Conservation (phyloP, 139 green algal genomes). For the Desmodesmus armatus region DNA sequence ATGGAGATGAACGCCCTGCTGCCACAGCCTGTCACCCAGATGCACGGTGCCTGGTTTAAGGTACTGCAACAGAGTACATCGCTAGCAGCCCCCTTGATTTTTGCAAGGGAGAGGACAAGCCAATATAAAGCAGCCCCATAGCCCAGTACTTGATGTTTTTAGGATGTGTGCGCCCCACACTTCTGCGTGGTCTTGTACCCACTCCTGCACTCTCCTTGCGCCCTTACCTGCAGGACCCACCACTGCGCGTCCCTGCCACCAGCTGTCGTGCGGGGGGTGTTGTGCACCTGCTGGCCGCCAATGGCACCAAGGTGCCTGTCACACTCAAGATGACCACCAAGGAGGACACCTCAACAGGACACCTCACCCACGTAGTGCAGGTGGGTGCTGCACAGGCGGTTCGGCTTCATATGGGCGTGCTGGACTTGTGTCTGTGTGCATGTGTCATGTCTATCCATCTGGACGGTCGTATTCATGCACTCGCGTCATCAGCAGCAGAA, state of each 20-base stretch:
- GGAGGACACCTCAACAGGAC: background rate
- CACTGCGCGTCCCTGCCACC: background rate
- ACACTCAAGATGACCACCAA: conserved; percentile 24
- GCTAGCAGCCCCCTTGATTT: too few species aligned
- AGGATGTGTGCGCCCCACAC: background rate
- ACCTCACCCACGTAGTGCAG: conserved; percentile 42
- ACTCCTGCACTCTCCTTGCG: background rate
- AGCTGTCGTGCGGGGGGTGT: conserved; percentile 55
- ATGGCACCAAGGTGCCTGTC: conserved; percentile 46
- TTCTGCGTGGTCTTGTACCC: background rate
- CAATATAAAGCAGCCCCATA: too few species aligned
- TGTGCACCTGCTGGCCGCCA: conserved; percentile 47
- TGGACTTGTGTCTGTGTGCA: too few species aligned
- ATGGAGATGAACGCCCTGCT: conserved; percentile 51
- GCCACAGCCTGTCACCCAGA: conserved; percentile 48
- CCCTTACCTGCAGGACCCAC: background rate
- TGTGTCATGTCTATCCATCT: too few species aligned
- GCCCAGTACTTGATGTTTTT: too few species aligned
- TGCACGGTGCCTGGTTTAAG: conserved; percentile 57
- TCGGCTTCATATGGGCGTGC: too few species aligned
- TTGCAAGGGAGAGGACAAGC: background rate
- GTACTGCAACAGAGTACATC: conserved; percentile 13
- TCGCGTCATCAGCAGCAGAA: too few species aligned
- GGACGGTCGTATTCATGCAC: too few species aligned
- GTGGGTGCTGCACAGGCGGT: background rate